Conservation (phyloP, 2,329 filamentous ascomycete genomes). For the Sporothrix inflata region DNA sequence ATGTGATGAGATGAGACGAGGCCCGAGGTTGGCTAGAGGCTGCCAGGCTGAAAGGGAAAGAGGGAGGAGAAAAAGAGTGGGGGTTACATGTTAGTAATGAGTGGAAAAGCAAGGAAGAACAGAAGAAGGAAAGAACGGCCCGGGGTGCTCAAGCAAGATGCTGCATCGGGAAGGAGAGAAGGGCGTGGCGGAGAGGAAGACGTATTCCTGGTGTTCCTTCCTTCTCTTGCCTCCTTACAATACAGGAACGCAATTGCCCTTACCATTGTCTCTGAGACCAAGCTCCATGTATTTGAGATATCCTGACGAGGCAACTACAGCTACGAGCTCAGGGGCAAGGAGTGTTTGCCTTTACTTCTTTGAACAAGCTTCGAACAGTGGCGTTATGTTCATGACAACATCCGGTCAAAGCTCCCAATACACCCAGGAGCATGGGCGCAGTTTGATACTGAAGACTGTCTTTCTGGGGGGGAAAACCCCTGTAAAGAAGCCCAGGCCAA, state of each 20-base stretch:
- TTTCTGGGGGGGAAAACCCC: background rate
- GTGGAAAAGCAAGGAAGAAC: background rate
- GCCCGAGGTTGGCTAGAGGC: too few relatives aligned
- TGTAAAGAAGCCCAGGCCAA: background rate
- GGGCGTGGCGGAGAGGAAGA: background rate
- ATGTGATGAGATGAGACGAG: constrained; percentile 13
- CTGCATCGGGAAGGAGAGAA: constrained; percentile 10
- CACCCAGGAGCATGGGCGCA: background rate
- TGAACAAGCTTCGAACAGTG: background rate
- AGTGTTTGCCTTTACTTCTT: background rate
- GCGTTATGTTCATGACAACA: background rate
- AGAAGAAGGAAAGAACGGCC: background rate
- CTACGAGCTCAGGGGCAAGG: background rate
- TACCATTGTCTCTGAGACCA: too few relatives aligned
- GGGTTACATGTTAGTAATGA: background rate
- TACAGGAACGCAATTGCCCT: background rate
- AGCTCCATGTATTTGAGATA: background rate
- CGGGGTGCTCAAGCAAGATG: background rate
- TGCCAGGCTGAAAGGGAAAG: background rate
- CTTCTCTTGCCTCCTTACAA: too few relatives aligned
- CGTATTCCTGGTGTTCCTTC: background rate
- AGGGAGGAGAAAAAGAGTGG: background rate
- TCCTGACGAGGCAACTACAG: background rate
- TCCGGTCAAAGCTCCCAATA: constrained; percentile 8
- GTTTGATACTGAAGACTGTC: background rate